Base-by-base conservation (phyloP, 2,329 filamentous ascomycete species). In the Talaromyces funiculosus region DNA sequence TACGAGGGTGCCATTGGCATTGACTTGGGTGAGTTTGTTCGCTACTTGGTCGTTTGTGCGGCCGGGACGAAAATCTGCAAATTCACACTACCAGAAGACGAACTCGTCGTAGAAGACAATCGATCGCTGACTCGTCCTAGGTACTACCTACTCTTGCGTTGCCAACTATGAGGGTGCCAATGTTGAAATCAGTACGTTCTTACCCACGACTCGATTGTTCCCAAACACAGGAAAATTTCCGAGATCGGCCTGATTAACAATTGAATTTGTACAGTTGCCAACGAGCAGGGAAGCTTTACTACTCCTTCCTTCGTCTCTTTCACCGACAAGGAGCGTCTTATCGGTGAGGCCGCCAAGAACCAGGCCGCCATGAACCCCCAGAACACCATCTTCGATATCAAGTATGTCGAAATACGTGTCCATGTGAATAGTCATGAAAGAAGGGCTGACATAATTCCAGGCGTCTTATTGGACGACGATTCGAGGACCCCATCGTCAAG, bases 1-100 rank as follows among this genome's bases (percentile, higher is more conserved):
- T 99, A 97, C 81, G 94, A 99, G 80, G 94, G 94, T 90, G 94
- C 94, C 87, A 91, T 97, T 84, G 94, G 94, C 87, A 99, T 99
- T 84, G 94, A 99, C 88, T 86, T 99, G 83, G 94, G 93, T 96
- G 84, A 74, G 88, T 82, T 68, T 57, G 64, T 53, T 37, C 29
- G 47, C 60, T 37, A 9, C 29, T 26, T 59, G 31, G 59, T 24
- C 18, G 33, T 24, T 54, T 54, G 47, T 53, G 57, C 20, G 37
- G 49, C 35, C 53, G 57, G 45, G 57, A 59, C 6, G 18, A 47
- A 33, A 31, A 42, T 12, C 12, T 16, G 37, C 37, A 57, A 33
- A 57, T 43, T 31, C n/a, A 29, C 55, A 45, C 43, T 16, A 14
- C 10, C 9, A 24, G 4, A 29, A n/a, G 37, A 31, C 7, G 53